Evolutionary conservation across 768 basidiomycete genomes (phyloP).

Genomic region (Podaxis sp.): DNA sequence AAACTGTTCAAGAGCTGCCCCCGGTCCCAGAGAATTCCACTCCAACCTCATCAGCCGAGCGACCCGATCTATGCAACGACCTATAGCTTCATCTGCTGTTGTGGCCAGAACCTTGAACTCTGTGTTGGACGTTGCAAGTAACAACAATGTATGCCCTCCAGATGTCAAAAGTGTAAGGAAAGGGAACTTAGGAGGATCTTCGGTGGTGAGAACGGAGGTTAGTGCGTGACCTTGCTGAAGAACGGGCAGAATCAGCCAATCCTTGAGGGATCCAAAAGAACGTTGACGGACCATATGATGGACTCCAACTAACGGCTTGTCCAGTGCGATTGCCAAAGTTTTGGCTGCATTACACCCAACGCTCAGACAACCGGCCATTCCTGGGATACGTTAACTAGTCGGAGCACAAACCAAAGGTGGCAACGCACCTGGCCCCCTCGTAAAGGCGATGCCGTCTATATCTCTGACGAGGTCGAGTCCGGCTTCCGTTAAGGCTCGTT

Average conservation of each 20-base stretch:
- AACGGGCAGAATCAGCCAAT: conserved; percentile 4
- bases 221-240: conserved; percentile 90
- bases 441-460: conserved; percentile 88
- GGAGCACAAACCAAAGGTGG: conserved; percentile 1
- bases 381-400: conserved; percentile 30
- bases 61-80: conserved; percentile 83
- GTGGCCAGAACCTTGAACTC: conserved; percentile 72
- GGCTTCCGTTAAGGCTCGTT: conserved; percentile 66
- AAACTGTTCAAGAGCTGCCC: conserved; percentile 79
- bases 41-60: conserved; percentile 67
- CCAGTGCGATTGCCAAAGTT: conserved; percentile 72
- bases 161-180: conserved; percentile 89
- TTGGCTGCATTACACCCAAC: conserved; percentile 85
- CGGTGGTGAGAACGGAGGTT: conserved; percentile 68
- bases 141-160: conserved; percentile 91
- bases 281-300: conserved; percentile 82
- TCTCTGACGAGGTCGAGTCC: conserved; percentile 51
- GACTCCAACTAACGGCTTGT: conserved; percentile 84
- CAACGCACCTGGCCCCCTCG: conserved; percentile 76
- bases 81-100: conserved; percentile 74
- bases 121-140: conserved; percentile 62
- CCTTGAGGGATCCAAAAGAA: neutral
- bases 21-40: conserved; percentile 65
- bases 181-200: conserved; percentile 61
- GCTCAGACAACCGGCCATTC: conserved; percentile 79